Conservation (phyloP, 495 filamentous ascomycete genomes). For the Talaromyces stipitatus region DNA sequence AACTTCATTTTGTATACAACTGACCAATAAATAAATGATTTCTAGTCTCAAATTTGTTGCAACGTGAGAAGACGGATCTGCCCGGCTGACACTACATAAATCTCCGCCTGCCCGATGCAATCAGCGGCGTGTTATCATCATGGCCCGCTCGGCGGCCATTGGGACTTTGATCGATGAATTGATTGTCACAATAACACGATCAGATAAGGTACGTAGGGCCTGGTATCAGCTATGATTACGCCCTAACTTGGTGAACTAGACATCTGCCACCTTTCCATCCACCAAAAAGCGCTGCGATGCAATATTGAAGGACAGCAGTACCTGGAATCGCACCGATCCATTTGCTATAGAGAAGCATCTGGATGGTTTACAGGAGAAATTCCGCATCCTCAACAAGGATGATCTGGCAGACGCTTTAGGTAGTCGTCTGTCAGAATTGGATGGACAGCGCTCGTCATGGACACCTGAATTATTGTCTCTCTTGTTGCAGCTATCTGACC, state of each 20-base stretch:
- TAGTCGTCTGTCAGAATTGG: constrained; percentile 52
- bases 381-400: constrained; percentile 69
- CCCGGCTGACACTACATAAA: neutral
- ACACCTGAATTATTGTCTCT: constrained; percentile 74
- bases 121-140: constrained; percentile 12
- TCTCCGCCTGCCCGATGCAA: neutral
- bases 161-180: constrained; percentile 28
- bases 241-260: constrained; percentile 34
- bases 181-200: constrained; percentile 22
- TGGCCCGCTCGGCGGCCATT: constrained; percentile 40
- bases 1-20: neutral
- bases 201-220: constrained; percentile 36
- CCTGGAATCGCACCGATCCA: constrained; percentile 72
- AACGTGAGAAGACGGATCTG: neutral
- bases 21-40: neutral
- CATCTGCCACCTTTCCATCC: constrained; percentile 16
- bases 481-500: constrained; percentile 72
- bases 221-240: constrained; percentile 19
- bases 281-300: constrained; percentile 23
- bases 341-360: constrained; percentile 72
- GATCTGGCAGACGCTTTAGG: constrained; percentile 70
- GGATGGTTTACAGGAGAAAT: constrained; percentile 82
- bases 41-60: neutral
- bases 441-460: constrained; percentile 46
- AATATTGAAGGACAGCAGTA: constrained; percentile 38